Evolutionary conservation across 306 rosid species (phyloP), one percentile per base, ranked within the genome.

Genomic region (Prunus campanulata): DNA sequence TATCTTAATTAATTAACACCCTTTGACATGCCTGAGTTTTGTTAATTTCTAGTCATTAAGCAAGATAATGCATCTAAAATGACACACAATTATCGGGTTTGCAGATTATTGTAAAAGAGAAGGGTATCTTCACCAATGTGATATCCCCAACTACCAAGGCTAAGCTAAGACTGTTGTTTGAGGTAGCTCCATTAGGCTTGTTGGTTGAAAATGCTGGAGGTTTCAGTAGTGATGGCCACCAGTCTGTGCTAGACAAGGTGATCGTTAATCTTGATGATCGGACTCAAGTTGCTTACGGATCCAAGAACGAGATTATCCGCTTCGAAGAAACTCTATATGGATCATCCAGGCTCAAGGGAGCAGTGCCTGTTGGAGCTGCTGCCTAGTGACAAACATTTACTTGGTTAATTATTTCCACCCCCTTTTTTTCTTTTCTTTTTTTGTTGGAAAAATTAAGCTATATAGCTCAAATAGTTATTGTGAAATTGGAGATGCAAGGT

Each of bases 131-230:
- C 82, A 96, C 99, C 39, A 96, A 96, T 35, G 99, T 96, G 87
- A 46, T 70, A 83, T 95, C 99, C 51, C 98, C 99, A 62, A 62
- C 99, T 0, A 80, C 99, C 8, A 95, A 92, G 83, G 98, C 99
- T n/a, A 95, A 95, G 86, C 78, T 95, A 76, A 90, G 99, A 76
- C 85, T 95, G 56, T 70, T 95, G 81, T 95, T 95, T 85, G 99
- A 95, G 92, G 99, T 95, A 59, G 99, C 98, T 78, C 99, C 99
- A 18, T 85, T 95, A 50, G 99, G 97, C 18, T 50, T 95, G 0
- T 83, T 95, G 87, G 82, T 95, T 73, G 99, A 95, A 80, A 88
- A 95, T 2, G 99, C 99, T 20, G 99, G 99, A 83, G 98, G 99
- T 18, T 89, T 78, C 85, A 96, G 99, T 81, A 96, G 98, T 67